A percentile compares a stretch with the other conserved stretches of the same genome.
Evolutionary conservation across 371 early-diverging fungal genomes (phyloP).

Genomic region (Lichtheimia ramosa): DNA sequence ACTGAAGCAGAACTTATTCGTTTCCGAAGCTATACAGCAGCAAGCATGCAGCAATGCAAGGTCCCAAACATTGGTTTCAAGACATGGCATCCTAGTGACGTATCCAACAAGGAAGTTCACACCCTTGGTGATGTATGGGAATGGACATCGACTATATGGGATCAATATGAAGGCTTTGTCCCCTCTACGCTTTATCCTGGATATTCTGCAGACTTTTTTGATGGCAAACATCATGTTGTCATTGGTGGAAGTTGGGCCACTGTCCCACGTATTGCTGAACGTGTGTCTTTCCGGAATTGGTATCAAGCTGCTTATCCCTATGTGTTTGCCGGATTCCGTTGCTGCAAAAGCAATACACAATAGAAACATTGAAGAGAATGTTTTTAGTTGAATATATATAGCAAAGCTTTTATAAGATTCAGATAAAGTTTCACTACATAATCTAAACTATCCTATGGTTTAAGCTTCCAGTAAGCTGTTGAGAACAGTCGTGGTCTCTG

Average conservation of each 20-base stretch:
- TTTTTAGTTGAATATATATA: not conserved
- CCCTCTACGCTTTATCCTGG: constrained; percentile 79
- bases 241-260: constrained; percentile 90
- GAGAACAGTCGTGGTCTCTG: constrained; percentile 19
- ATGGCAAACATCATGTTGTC: constrained; percentile 81
- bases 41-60: constrained; percentile 13
- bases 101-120: constrained; percentile 39
- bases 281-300: constrained; percentile 85
- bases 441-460: not conserved
- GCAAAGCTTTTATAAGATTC: too few relatives aligned
- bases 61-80: constrained; percentile 59
- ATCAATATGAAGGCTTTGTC: constrained; percentile 57
- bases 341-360: constrained; percentile 13
- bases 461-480: constrained; percentile 25
- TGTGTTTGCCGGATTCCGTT: constrained; percentile 76
- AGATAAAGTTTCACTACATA: too few relatives aligned
- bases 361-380: not conserved
- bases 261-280: constrained; percentile 71
- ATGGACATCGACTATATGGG: constrained; percentile 74
- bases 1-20: constrained; percentile 64
- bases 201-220: constrained; percentile 89
- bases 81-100: constrained; percentile 62
- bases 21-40: constrained; percentile 21
- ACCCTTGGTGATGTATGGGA: constrained; percentile 81
- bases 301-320: constrained; percentile 85